These are phyloP conservation scores for Termitomyces sp. DNA, from an alignment of 768 basidiomycete genomes.

Conservation along the genomic window DNA sequence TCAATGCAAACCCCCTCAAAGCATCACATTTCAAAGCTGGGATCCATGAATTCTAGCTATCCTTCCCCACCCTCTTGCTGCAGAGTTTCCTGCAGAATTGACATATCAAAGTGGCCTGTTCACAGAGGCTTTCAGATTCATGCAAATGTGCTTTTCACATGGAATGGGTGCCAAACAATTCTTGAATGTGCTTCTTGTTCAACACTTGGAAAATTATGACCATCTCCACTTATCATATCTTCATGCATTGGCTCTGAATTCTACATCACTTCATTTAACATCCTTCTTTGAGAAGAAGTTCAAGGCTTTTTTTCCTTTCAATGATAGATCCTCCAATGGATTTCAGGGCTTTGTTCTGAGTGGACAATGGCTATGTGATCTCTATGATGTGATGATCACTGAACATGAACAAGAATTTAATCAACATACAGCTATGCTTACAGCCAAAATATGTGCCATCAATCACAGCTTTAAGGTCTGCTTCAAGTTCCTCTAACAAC, in stretches of 20 bases:
- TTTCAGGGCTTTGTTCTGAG: conserved; percentile 13
- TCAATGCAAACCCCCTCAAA: background rate
- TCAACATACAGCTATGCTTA: conserved; percentile 26
- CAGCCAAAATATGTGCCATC: conserved; percentile 8
- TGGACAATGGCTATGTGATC: background rate
- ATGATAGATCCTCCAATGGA: conserved; percentile 12
- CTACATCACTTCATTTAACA: background rate
- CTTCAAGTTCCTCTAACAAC: no score
- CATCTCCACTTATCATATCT: conserved; percentile 18
- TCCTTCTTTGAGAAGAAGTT: background rate
- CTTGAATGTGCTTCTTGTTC: no score
- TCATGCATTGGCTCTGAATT: background rate
- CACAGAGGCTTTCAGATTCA: conserved; percentile 1
- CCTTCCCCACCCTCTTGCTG: conserved; percentile 4
- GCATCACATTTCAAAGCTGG: conserved; percentile 13
- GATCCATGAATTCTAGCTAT: conserved; percentile 2
- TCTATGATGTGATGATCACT: conserved; percentile 13
- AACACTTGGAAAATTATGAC: no score
- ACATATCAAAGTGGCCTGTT: conserved; percentile 13
- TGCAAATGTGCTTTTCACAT: no score
- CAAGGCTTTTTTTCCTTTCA: conserved; percentile 4
- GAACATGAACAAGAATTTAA: conserved; percentile 13
- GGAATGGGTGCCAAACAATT: no score
- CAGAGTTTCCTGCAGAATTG: conserved; percentile 19
- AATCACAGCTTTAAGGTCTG: conserved; percentile 19